Evolutionary conservation across 345 rosid species (phyloP), one percentile per base, ranked within the genome.

Genomic region (Punica granatum): DNA sequence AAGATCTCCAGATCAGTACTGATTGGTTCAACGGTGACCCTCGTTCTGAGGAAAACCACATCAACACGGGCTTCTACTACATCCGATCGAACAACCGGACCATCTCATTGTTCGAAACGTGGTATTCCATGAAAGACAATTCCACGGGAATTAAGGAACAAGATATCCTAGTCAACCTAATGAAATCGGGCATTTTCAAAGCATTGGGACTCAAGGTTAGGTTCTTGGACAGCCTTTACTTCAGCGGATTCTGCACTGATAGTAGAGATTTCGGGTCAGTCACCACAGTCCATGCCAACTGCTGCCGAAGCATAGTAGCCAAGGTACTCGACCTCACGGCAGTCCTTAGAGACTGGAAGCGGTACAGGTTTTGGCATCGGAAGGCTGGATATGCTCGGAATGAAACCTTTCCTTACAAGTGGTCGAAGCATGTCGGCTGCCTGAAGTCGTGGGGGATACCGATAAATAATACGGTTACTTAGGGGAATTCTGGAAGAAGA

Each of bases 241-340:
- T 93, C 68, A 90, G 97, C 14, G 96, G 98, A 26, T 93, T 90
- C 68, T 93, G 98, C 43, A 69, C 80, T 54, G 86, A 84, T 26
- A 90, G 92, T 68, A 32, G 10, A 16, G 81, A 93, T 64, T 48
- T 88, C 60, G 31, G 72, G 9, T 75, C 65, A 0, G 96, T 93
- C 0, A 68, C 72, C 4, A 93, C 92, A 0, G 90, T 89, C 7
- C 98, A 93, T 39, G 90, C 98, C 16, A 93, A 93, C 42, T 93
- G 98, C 64, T 90, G 98, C 58, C 89, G 85, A 25, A 87, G 81
- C 13, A 80, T 90, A 7, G 44, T 65, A 9, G 94, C 98, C 16
- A 93, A 93, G 79, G 65, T 90, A 16, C 44, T 28, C 39, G 98
- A 90, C 67, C 77, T 90, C 0, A 77, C 70, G 42, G 74, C 32